Evolutionary conservation across 345 rosid species (phyloP), one percentile per base, ranked within the genome.

Genomic region (Aquilaria sinensis): DNA sequence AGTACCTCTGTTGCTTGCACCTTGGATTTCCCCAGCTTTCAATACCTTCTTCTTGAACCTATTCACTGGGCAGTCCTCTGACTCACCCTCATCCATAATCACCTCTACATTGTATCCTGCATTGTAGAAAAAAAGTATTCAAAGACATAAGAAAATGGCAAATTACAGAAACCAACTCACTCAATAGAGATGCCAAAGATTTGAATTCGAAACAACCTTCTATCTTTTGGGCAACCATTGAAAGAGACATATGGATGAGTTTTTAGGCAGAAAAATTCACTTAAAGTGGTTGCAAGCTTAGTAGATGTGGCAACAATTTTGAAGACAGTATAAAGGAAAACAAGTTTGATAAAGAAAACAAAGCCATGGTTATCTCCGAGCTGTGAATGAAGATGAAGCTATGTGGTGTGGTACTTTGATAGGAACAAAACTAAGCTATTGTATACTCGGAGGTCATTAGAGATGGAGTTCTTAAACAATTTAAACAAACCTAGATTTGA

Each of bases 11-110:
- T 9, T 89, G 68, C 70, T 78, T 83, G 55, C 87, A 76, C 78
- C 96, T 72, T 84, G 97, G 47, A 91, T 83, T 12, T 88, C 77
- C 5, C 96, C 97, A 12, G 92, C 92, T 74, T 69, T 81, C 84
- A 86, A 70, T n/a, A 86, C 96, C 69, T 91, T 90, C 47, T 92
- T 82, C 49, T 88, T 80, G 50, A 86, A 86, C 61, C 88, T 81
- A 47, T 75, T 75, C 75, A 86, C 64, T 10, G 87, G 72, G 75
- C 88, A 82, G 70, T 89, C 91, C 71, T 86, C 87, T 2, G 84
- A 81, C 70, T 92, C 96, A 53, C 83, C 77, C 32, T 89, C 93
- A 4, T 84, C 96, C 37, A 84, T 88, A 14, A 72, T 61, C 62
- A 85, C 83, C 83, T 84, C 86, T 12, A 87, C 90, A 61, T 89